Base-by-base conservation (phyloP, 2,329 filamentous ascomycete species). In the Talaromyces albobiverticillius region DNA sequence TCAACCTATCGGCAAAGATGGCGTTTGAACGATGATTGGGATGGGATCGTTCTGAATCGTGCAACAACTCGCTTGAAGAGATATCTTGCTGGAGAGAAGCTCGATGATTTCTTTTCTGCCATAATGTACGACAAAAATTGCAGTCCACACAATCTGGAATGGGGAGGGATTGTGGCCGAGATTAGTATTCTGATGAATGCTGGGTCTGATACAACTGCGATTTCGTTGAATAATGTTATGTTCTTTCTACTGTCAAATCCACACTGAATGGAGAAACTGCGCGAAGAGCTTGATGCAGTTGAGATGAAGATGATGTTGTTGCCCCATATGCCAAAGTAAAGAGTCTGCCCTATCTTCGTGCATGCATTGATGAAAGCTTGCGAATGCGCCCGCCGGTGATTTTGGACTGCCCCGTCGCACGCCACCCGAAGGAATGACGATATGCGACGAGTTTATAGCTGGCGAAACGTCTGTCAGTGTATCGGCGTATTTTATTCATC, bases 81-180 rank as follows among this genome's bases (percentile, higher is more conserved):
- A 3, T 22, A 45, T 13, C 18, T 14, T 3, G 18, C 18, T 3
- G 41, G 80, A 8, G 80, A 83, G 65, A 78, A 77, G 56, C 69
- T 82, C 0, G 76, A 79, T 42, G 81, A 83, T 59, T 82, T 84
- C 65, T 82, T 84, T 68, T 68, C 75, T 34, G 70, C 72, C 0
- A 62, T 83, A 13, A 79, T 83, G 76, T 74, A 75, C 31, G 71
- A 74, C 55, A 76, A 74, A 50, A 68, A 70, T 13, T 70, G 71
- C 1, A 55, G 58, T 0, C 66, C 71, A 0, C 67, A 74, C 43
- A 73, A 73, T 22, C 71, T 83, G 2, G 77, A 82, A 54, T 79
- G 73, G 74, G 79, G 79, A 26, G 80, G 83, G 62, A 76, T 82
- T 8, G 72, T 79, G 0, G 79, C 79, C 9, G 79, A 82, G 59